Base-by-base conservation (phyloP, 1,139 yeast genomes). In the Pichia sp. region DNA sequence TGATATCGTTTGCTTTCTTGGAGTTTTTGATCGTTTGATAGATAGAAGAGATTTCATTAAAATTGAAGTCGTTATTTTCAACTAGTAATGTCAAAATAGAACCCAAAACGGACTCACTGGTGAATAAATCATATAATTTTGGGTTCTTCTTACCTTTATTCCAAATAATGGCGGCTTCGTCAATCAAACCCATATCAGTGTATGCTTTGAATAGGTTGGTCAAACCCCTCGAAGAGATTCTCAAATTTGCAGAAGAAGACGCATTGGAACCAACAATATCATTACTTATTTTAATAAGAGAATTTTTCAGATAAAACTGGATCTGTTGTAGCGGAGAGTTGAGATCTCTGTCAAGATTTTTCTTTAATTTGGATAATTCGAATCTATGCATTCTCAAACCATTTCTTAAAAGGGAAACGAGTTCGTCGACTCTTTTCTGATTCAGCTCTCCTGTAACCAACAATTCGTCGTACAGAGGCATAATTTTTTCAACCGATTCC, bases 71-170 rank as follows among this genome's bases (percentile, higher is more conserved):
- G 43, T 82, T 79, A 45, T 73, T 69, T 47, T 77, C 78, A 53
- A 72, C 78, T 52, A 87, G 74, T 34, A 84, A 68, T 32, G 87
- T 87, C 51, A 86, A 69, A 35, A 85, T 75, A 8, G 80, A 75
- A 36, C 94, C 86, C 51, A 85, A 77, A 16, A 84, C 84, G 50
- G 84, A 52, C 68, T 69, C 62, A 64, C 67, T 55, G 49, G 67
- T 57, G 49, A 67, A 67, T 29, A 65, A 55, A 27, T 55, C 54
- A 27, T 56, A 47, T 49, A 51, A 43, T 27, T 48, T 50, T 39
- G 51, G 57, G 41, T 45, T 51, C 28, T 61, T 55, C 45, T 58
- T 66, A 33, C 73, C 72, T 39, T 64, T 59, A 40, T 68, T 66
- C 81, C 81, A 77, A 43, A 77, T 62, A 36, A 67, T 63, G 26